Percentiles rank a stretch among this genome's conserved stretches.
These are phyloP conservation scores for Colletotrichum agaves DNA, from an alignment of 2,329 filamentous ascomycete species.

Conservation along the genomic window DNA sequence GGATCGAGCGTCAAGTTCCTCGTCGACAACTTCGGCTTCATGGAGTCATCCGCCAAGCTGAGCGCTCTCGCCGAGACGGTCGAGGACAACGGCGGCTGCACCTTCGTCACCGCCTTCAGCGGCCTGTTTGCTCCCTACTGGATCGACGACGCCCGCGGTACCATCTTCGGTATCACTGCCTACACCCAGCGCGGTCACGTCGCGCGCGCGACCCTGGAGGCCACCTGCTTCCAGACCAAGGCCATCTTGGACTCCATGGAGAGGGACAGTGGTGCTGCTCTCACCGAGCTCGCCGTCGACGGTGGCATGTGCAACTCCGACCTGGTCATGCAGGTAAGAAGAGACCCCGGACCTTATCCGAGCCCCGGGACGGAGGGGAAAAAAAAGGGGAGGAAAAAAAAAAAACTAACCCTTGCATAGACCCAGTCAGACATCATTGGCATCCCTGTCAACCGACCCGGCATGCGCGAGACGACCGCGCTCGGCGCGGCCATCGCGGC, in stretches of 20 bases:
- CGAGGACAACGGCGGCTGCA: slow-evolving; percentile 77
- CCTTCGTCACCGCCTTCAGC: slow-evolving; percentile 84
- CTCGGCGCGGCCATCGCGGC: slow-evolving; percentile 85
- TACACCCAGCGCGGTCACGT: slow-evolving; percentile 82
- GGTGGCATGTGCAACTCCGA: slow-evolving; percentile 86
- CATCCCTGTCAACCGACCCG: slow-evolving; percentile 80
- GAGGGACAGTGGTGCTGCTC: slow-evolving; percentile 78
- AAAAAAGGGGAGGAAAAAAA: too few relatives aligned
- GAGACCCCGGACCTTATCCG: slow-evolving; percentile 26
- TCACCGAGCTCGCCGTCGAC: slow-evolving; percentile 82
- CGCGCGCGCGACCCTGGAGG: slow-evolving; percentile 81
- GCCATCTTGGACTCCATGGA: slow-evolving; percentile 85
- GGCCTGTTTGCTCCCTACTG: slow-evolving; percentile 86
- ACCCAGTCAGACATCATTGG: slow-evolving; percentile 84
- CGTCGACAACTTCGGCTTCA: slow-evolving; percentile 67
- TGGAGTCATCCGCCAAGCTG: slow-evolving; percentile 58
- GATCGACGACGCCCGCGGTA: slow-evolving; percentile 85
- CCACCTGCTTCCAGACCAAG: slow-evolving; percentile 85
- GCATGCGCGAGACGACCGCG: slow-evolving; percentile 86
- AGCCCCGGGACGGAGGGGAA: slow-evolving; percentile 26
- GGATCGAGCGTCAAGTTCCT: slow-evolving; percentile 80
- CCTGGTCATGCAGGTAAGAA: slow-evolving; percentile 75
- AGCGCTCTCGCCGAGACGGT: slow-evolving; percentile 60
- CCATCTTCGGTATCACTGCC: slow-evolving; percentile 81
- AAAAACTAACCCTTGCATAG: slow-evolving; percentile 46